Evolutionary conservation across 208 protist genomes (phyloP), one percentile per base, ranked within the genome.

Genomic region (Trypanosoma grayi): DNA sequence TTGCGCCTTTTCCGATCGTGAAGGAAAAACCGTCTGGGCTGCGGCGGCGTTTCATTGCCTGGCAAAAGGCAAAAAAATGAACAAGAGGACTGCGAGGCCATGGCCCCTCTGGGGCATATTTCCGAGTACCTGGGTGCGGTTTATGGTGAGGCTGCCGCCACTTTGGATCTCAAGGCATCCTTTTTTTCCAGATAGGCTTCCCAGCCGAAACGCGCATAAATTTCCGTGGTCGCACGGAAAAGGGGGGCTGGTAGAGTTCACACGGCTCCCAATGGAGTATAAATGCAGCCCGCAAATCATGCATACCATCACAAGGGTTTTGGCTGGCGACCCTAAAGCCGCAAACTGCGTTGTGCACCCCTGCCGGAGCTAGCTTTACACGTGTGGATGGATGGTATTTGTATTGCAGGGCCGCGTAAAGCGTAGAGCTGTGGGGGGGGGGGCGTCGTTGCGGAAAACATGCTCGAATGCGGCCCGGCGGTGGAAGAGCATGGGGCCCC

Each of bases 31-130:
- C 54, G 3, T 36, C 54, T 22, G 54, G 30, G 5, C 22, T 10
- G 13, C 10, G 20, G 27, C 1, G 27, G 2, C 54, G 54, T 36
- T 48, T 60, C 18, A 60, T 60, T 48, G 40, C 41, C 0, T 60
- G 54, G 54, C 9, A n/a, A 16, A 60, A 60, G 39, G 25, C 40
- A n/a, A 16, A 60, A 60, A 27, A 48, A 31, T 22, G 54, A 45
- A 16, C 54, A 60, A 9, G 54, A 48, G 4, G 9, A 60, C 28
- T 60, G 48, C 33, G 54, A 60, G 24, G 39, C 39, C 6, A 25
- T 33, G 2, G 40, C 22, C 18, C 54, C 54, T 30, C 11, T 60
- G 54, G 6, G 22, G 7, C 27, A 60, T n/a, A 36, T 48, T 14
- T 48, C 54, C 5, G 13, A 9, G 16, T 60, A 48, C 27, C 22